These are phyloP conservation scores for Xylariaceae sp. DNA, from an alignment of 2,329 filamentous ascomycete genomes.

Conservation along the genomic window DNA sequence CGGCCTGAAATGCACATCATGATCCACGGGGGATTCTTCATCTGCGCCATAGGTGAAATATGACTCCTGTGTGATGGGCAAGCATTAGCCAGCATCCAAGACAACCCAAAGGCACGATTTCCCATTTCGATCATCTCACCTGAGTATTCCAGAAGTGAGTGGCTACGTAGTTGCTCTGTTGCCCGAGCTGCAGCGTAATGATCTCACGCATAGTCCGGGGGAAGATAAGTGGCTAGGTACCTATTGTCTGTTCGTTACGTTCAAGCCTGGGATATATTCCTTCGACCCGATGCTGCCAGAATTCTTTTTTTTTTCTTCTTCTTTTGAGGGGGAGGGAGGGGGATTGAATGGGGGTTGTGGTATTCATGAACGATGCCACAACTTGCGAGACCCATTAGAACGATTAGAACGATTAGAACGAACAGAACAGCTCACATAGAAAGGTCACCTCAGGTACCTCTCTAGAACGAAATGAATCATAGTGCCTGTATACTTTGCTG, in stretches of 20 bases:
- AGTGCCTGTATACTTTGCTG: too few species aligned
- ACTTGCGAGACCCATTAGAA: too few species aligned
- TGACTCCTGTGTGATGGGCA: conserved; percentile 62
- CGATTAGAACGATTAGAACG: too few species aligned
- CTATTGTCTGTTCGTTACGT: neutral
- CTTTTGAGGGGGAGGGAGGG: neutral
- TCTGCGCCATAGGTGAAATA: conserved; percentile 84
- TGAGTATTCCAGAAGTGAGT: conserved; percentile 98
- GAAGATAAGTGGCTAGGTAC: neutral
- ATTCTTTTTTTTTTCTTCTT: neutral
- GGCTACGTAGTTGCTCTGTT: conserved; percentile 85
- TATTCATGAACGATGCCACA: too few species aligned
- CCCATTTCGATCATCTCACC: conserved; percentile 39
- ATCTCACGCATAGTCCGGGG: conserved; percentile 75
- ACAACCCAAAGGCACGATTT: neutral
- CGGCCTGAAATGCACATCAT: conserved; percentile 82
- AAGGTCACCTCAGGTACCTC: too few species aligned
- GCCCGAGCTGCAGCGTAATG: conserved; percentile 86
- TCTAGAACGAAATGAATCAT: too few species aligned
- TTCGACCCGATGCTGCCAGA: neutral
- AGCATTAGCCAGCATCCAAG: neutral
- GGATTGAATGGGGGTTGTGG: too few species aligned
- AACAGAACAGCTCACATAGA: too few species aligned
- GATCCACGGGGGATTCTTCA: conserved; percentile 64
- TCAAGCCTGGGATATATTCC: neutral